Evolutionary conservation across 257 asterid genomes (phyloP).

Genomic region (Ajuga chamaepitys): DNA sequence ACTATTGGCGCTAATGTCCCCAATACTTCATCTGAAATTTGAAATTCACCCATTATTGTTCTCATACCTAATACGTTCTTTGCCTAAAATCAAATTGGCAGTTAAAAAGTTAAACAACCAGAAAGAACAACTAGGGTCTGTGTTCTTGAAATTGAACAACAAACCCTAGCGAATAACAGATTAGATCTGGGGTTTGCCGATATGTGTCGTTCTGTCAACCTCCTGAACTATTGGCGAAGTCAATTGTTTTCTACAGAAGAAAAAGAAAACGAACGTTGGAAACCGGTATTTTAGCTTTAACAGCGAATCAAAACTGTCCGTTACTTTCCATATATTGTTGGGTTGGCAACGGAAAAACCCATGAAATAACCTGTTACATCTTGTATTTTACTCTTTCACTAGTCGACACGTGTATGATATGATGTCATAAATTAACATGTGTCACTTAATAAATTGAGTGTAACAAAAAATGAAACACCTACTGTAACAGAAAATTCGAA

Average conservation of each 20-base stretch:
- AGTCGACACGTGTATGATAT: no score
- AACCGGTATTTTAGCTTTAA: background rate
- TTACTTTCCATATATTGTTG: no score
- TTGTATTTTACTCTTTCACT: no score
- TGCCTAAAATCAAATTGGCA: background rate
- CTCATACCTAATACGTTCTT: conserved; percentile 6
- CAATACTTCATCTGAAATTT: conserved; percentile 59
- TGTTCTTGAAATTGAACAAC: conserved; percentile 6
- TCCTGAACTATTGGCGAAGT: background rate
- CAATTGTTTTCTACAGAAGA: background rate
- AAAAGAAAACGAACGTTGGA: background rate
- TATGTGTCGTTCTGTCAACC: no score
- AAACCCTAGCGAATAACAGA: conserved; percentile 3
- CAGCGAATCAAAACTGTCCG: background rate
- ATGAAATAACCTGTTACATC: no score
- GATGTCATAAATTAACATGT: no score
- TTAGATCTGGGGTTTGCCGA: background rate
- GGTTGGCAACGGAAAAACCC: no score
- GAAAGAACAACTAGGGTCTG: conserved; percentile 15
- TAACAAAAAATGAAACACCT: no score
- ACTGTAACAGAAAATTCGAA: no score
- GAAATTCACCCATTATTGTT: conserved; percentile 16
- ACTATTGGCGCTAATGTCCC: conserved; percentile 58
- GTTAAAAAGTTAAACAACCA: no score
- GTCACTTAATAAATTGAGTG: no score